These are phyloP conservation scores for Blastocystis sp. DNA, from an alignment of 352 stramenopile species.

Conservation along the genomic window DNA sequence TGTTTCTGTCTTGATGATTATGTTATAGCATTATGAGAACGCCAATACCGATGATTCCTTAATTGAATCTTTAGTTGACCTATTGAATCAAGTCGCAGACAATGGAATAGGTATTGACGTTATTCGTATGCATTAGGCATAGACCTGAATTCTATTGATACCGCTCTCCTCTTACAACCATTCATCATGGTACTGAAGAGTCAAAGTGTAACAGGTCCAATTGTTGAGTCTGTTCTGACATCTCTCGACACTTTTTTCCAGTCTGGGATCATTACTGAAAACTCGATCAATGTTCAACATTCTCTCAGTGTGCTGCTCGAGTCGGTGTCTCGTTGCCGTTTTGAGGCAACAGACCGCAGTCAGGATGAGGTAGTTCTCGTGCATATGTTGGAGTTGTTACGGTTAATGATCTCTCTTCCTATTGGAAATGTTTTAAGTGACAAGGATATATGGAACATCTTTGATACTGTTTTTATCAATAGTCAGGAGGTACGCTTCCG, in stretches of 20 bases:
- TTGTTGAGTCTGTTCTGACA: conserved; percentile 49
- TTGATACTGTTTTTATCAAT: conserved; percentile 60
- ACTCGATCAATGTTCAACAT: not conserved
- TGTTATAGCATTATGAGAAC: not conserved
- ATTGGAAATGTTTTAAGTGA: conserved; percentile 51
- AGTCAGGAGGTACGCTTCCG: not conserved
- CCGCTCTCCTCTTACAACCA: conserved; percentile 11
- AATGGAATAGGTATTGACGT: conserved; percentile 12
- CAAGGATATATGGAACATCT: conserved; percentile 52
- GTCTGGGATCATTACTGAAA: conserved; percentile 36
- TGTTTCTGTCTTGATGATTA: not conserved
- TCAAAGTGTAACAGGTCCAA: conserved; percentile 31
- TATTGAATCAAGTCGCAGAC: conserved; percentile 1
- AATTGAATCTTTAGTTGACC: not conserved
- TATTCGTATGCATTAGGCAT: not conserved
- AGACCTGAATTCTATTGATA: conserved; percentile 25
- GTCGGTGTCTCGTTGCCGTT: conserved; percentile 19
- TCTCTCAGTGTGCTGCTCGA: conserved; percentile 52
- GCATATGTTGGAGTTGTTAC: conserved; percentile 59
- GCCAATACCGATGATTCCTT: not conserved
- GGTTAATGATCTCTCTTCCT: conserved; percentile 45
- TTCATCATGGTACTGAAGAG: conserved; percentile 59
- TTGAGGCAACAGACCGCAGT: conserved; percentile 51
- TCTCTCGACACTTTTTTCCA: conserved; percentile 58
- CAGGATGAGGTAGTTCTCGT: conserved; percentile 59